A percentile compares a stretch with the other conserved stretches of the same genome.
These are phyloP conservation scores for Hyaloperonospora brassicae DNA, from an alignment of 352 stramenopile genomes.

Conservation along the genomic window DNA sequence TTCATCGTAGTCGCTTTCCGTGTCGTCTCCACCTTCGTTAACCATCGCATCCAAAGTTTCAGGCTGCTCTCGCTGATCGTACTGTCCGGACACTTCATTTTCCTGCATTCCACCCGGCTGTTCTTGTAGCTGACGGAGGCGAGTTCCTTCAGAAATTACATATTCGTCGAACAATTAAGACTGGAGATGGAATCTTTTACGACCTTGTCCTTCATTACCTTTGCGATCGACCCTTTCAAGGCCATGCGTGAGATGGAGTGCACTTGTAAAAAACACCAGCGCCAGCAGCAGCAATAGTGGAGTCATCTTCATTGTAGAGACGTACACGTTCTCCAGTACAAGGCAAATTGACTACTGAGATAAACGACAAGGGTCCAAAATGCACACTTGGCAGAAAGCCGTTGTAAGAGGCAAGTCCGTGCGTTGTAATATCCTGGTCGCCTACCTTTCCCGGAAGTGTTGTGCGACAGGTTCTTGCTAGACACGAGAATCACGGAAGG, in stretches of 20 bases:
- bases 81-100: background rate
- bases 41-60: background rate
- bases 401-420: no score
- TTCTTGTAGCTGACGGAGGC: slow-evolving; percentile 15
- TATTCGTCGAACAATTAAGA: no score
- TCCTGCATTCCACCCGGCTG: slow-evolving; percentile 9
- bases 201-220: slow-evolving; percentile 5
- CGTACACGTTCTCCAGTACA: background rate
- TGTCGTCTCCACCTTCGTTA: slow-evolving; percentile 2
- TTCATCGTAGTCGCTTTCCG: background rate
- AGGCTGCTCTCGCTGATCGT: slow-evolving; percentile 3
- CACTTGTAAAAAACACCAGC: slow-evolving; percentile 4
- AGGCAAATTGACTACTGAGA: slow-evolving; percentile 18
- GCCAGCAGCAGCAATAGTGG: slow-evolving; percentile 13
- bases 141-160: background rate
- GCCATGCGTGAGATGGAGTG: background rate
- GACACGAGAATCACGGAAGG: no score
- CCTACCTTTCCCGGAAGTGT: no score
- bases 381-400: no score
- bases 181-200: no score
- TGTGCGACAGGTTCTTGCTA: no score
- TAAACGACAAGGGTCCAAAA: background rate
- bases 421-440: no score
- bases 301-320: slow-evolving; percentile 11
- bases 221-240: background rate